Base-by-base conservation (phyloP, 73 alveolate species). In the Stentor coeruleus region DNA sequence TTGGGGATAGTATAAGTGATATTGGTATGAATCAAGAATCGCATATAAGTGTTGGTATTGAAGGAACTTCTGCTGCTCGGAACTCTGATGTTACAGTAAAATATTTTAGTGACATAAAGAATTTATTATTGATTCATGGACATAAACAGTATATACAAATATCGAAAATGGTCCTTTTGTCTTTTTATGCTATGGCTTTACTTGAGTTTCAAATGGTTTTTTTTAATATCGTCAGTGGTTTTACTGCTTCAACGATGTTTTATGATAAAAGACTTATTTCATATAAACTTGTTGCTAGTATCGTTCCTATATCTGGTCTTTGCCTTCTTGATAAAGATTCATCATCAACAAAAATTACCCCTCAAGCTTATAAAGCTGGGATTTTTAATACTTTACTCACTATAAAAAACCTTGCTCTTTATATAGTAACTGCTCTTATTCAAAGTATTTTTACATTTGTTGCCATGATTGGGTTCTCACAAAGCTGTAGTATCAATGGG, bases 21-120 rank as follows among this genome's bases (percentile, higher is more conserved):
- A 11, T 33, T 20, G 79, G 79, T 0, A 66, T 66, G 79, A 66
- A 28, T 2, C 79, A 66, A 66, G 42, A 66, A 66, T 0, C 79
- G 26, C 79, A 66, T 31, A 33, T 66, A 66, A 40, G 79, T 20
- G 79, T 66, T 66, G 79, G 42, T 26, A 26, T 66, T 14, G 2
- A 20, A 20, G 37, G 37, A 20, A 20, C 42, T 11, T 28, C 49
- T 2, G 14, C 37, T 26, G 39, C 42, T 40, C 36, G 33, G 2
- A 2, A 26, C n/a, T 37, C 40, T 20, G 40, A 66, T 66, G n/a
- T 66, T 28, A 11, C 39, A 0, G 33, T 66, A 28, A 0, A 20
- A 0, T 15, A 31, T 1, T 66, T 66, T 33, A 20, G 40, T 1
- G 40, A 66, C 40, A 20, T 66, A 2, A 33, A 20, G 33, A 31